phyloP scores from a whole-genome alignment of 1,284 basidiomycete genomes.

The Exsudoporus floridanus region DNA sequence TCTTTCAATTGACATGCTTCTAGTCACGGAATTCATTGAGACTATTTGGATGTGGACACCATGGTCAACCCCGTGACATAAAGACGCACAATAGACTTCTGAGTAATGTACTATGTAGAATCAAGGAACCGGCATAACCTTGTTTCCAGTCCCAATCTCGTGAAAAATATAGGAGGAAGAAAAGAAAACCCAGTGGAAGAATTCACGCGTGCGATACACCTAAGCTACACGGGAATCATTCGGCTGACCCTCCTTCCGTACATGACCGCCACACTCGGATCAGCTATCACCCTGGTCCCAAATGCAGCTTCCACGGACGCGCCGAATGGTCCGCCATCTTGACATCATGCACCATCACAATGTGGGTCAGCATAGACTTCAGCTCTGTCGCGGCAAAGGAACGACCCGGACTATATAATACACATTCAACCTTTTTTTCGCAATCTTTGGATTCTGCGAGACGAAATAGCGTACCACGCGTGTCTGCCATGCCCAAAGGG shows the following conservation, averaged over 20 bases:
- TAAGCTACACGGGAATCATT: no score
- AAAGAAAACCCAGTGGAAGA: no score
- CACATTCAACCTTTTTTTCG: neutral
- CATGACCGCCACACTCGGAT: constrained; percentile 14
- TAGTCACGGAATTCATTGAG: no score
- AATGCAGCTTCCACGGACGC: constrained; percentile 18
- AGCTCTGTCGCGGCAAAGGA: constrained; percentile 24
- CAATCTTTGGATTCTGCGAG: neutral
- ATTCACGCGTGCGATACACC: no score
- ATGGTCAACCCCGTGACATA: no score
- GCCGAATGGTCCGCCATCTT: constrained; percentile 25
- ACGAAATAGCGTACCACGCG: constrained; percentile 13
- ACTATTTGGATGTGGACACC: no score
- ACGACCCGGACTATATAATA: constrained; percentile 16
- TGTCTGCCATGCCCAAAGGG: constrained; percentile 17
- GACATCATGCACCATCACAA: constrained; percentile 34
- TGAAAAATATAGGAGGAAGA: no score
- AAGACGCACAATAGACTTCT: no score
- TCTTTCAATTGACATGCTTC: no score
- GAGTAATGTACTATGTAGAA: no score
- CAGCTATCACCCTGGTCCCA: neutral
- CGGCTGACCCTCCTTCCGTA: constrained; percentile 20
- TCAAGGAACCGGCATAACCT: neutral
- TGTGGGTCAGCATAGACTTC: constrained; percentile 34
- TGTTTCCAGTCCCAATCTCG: no score